Conservation (phyloP, 2,329 filamentous ascomycete genomes). For the Trichophyton simii region DNA sequence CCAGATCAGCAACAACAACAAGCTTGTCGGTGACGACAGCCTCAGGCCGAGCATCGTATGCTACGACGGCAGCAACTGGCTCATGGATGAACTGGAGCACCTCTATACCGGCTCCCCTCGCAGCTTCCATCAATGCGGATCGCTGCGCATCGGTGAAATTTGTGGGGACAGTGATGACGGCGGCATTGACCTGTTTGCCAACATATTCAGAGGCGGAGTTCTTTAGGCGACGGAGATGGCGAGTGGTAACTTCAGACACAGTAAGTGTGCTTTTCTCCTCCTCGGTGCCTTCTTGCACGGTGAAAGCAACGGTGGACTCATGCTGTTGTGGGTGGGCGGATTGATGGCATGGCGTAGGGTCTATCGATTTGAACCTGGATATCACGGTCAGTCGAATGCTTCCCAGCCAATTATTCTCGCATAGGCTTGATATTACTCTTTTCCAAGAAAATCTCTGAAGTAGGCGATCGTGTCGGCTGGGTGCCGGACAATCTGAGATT, state of each 20-base stretch:
- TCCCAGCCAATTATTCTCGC: neutral
- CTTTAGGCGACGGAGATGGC: conserved; percentile 71
- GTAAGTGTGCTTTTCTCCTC: conserved; percentile 57
- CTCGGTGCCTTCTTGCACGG: conserved; percentile 60
- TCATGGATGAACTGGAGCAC: conserved; percentile 88
- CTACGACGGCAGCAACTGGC: conserved; percentile 74
- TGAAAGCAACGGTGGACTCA: conserved; percentile 63
- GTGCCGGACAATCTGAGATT: conserved; percentile 85
- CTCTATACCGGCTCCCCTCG: conserved; percentile 70
- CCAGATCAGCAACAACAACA: conserved; percentile 81
- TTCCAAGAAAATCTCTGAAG: conserved; percentile 90
- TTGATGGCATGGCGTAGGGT: conserved; percentile 86
- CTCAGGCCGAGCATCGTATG: conserved; percentile 78
- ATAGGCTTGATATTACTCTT: conserved; percentile 50
- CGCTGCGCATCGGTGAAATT: conserved; percentile 85
- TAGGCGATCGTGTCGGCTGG: conserved; percentile 84
- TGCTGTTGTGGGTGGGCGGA: conserved; percentile 77
- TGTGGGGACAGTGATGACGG: conserved; percentile 85
- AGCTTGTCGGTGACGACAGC: conserved; percentile 69
- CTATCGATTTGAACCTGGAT: conserved; percentile 78
- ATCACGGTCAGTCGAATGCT: neutral
- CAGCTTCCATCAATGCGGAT: conserved; percentile 62
- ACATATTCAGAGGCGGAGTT: conserved; percentile 81
- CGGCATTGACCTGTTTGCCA: conserved; percentile 86
- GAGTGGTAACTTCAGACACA: conserved; percentile 68